Conservation (phyloP, 2,329 filamentous ascomycete genomes). For the Diplodia scrobiculata region DNA sequence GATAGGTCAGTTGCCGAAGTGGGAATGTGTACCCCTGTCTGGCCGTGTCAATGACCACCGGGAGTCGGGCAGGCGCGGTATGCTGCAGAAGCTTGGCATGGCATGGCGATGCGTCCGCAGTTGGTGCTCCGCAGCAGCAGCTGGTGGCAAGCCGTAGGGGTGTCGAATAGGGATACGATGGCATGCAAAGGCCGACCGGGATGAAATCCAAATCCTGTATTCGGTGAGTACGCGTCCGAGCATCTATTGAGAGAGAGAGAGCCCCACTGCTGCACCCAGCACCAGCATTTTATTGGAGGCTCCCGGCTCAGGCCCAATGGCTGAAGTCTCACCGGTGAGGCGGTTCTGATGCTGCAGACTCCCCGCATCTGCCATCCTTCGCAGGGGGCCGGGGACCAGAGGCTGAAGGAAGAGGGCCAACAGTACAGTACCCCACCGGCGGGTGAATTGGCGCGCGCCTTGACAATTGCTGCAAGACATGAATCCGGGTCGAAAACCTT, state of each 20-base stretch:
- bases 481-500: not conserved
- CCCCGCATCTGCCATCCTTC: slow-evolving; percentile 12
- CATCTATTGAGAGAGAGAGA: slow-evolving; percentile 20
- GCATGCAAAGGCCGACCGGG: slow-evolving; percentile 17
- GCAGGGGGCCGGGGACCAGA: not conserved
- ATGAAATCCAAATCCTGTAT: slow-evolving; percentile 25
- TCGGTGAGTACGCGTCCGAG: slow-evolving; percentile 23
- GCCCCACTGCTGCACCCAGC: slow-evolving; percentile 20
- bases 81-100: slow-evolving; percentile 22
- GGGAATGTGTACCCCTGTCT: slow-evolving; percentile 22
- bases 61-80: not conserved
- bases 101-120: not conserved
- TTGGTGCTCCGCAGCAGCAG: not conserved
- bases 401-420: slow-evolving; percentile 8
- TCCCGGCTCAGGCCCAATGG: slow-evolving; percentile 10
- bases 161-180: slow-evolving; percentile 15
- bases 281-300: slow-evolving; percentile 19
- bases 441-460: not conserved
- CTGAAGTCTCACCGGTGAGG: slow-evolving; percentile 20
- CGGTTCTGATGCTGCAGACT: slow-evolving; percentile 22
- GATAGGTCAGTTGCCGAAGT: slow-evolving; percentile 15
- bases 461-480: too few species aligned
- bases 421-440: not conserved
- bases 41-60: not conserved
- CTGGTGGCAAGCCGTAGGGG: not conserved